Conservation (phyloP, 2,329 filamentous ascomycete species). For the Ophiostoma ips region DNA sequence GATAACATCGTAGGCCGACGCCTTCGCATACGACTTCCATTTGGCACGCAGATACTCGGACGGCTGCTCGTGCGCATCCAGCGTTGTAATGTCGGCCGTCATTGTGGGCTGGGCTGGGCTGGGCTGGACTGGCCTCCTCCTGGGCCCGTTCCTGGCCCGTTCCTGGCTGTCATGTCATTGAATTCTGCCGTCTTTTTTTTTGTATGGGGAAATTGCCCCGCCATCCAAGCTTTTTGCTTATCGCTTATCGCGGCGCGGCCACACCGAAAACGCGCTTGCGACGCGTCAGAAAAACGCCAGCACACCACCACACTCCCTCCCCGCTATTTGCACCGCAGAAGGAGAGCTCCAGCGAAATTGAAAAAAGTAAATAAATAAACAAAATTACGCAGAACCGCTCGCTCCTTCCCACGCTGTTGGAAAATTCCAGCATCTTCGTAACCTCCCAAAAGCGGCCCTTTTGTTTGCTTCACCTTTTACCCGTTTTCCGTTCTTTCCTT, state of each 20-base stretch:
- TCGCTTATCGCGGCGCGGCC: neutral
- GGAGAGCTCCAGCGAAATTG: neutral
- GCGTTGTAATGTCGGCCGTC: constrained; percentile 30
- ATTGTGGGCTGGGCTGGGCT: constrained; percentile 22
- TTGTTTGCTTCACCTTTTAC: neutral
- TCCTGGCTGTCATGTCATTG: no score
- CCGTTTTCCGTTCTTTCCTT: neutral
- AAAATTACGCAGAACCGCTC: neutral
- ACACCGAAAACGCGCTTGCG: constrained; percentile 6
- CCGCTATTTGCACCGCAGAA: neutral
- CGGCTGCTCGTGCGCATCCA: constrained; percentile 68
- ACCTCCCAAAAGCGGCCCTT: neutral
- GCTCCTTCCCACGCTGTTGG: neutral
- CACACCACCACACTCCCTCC: neutral
- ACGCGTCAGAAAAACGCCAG: neutral
- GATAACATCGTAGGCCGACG: constrained; percentile 37
- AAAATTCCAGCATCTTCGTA: neutral
- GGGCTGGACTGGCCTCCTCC: no score
- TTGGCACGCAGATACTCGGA: constrained; percentile 53
- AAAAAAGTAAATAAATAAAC: constrained; percentile 10
- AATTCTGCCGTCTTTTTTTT: neutral
- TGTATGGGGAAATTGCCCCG: constrained; percentile 8
- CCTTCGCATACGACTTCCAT: constrained; percentile 63
- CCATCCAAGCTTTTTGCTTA: constrained; percentile 2
- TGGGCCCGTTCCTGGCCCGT: no score